Conservation (phyloP, 768 basidiomycete genomes). For the Tremella mesenterica region DNA sequence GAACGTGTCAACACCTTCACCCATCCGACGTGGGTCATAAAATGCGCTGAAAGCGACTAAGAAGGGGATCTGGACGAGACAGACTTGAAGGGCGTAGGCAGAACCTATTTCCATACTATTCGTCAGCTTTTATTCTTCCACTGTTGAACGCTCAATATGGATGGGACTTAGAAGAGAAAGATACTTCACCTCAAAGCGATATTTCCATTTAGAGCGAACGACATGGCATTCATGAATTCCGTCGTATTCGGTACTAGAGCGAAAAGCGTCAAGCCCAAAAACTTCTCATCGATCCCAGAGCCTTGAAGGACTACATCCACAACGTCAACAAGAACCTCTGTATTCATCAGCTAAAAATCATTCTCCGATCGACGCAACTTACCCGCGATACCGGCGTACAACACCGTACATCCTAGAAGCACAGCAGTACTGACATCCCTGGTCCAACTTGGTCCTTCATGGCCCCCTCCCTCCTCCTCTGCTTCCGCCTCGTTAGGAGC, state of each 20-base stretch:
- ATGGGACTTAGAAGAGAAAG: neutral
- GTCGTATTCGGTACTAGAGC: constrained; percentile 97
- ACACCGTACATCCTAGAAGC: constrained; percentile 72
- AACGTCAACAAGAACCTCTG: constrained; percentile 88
- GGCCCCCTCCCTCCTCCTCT: constrained; percentile 58
- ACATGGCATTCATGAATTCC: constrained; percentile 99
- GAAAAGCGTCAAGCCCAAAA: constrained; percentile 90
- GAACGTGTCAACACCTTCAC: constrained; percentile 79
- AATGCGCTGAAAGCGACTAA: constrained; percentile 99
- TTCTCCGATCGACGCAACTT: constrained; percentile 34
- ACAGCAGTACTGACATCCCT: constrained; percentile 81
- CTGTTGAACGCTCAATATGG: neutral
- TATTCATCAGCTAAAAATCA: neutral
- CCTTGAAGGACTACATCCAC: constrained; percentile 86
- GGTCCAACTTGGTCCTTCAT: constrained; percentile 96
- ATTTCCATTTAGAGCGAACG: constrained; percentile 91
- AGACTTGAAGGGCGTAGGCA: constrained; percentile 96
- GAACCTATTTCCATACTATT: constrained; percentile 97
- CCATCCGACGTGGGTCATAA: constrained; percentile 79
- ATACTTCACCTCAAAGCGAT: constrained; percentile 76
- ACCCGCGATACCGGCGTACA: constrained; percentile 96
- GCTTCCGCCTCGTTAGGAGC: constrained; percentile 41
- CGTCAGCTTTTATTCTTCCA: neutral
- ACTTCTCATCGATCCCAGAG: constrained; percentile 92
- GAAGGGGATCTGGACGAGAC: constrained; percentile 90